A percentile compares a stretch with the other conserved stretches of the same genome.
phyloP scores from a whole-genome alignment of 2,329 filamentous ascomycete genomes.

The Akanthomyces uredinophilus region DNA sequence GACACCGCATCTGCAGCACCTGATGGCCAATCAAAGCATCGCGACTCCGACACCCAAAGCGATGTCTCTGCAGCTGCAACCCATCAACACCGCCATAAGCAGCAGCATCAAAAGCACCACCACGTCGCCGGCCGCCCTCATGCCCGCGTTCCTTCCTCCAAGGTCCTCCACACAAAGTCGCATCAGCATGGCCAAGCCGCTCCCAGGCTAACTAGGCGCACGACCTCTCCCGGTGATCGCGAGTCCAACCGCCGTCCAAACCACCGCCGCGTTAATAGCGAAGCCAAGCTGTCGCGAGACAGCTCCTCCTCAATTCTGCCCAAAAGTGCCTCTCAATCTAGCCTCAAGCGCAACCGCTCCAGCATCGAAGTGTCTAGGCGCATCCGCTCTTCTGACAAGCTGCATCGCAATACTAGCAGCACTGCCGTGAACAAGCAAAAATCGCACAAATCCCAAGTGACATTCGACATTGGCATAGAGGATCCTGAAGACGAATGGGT shows the following conservation, averaged over 20 bases:
- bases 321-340: conserved; percentile 51
- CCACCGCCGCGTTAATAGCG: conserved; percentile 47
- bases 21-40: conserved; percentile 51
- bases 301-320: conserved; percentile 41
- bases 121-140: conserved; percentile 33
- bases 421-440: conserved; percentile 40
- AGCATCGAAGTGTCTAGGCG: conserved; percentile 51
- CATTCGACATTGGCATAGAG: conserved; percentile 58
- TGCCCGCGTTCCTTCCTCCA: conserved; percentile 42
- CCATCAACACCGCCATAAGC: conserved; percentile 24
- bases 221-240: conserved; percentile 14
- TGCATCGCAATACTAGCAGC: conserved; percentile 50
- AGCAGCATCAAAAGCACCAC: conserved; percentile 35
- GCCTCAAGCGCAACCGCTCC: conserved; percentile 56
- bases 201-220: conserved; percentile 14
- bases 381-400: conserved; percentile 44
- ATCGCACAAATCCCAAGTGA: conserved; percentile 46
- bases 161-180: conserved; percentile 36
- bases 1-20: conserved; percentile 38
- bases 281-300: conserved; percentile 45
- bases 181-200: conserved; percentile 18
- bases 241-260: conserved; percentile 18
- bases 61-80: conserved; percentile 18
- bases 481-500: conserved; percentile 57
- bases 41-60: conserved; percentile 32